Evolutionary conservation across 1,139 yeast species (phyloP), one percentile per base, ranked within the genome.

Genomic region (Suhomyces kunorum): DNA sequence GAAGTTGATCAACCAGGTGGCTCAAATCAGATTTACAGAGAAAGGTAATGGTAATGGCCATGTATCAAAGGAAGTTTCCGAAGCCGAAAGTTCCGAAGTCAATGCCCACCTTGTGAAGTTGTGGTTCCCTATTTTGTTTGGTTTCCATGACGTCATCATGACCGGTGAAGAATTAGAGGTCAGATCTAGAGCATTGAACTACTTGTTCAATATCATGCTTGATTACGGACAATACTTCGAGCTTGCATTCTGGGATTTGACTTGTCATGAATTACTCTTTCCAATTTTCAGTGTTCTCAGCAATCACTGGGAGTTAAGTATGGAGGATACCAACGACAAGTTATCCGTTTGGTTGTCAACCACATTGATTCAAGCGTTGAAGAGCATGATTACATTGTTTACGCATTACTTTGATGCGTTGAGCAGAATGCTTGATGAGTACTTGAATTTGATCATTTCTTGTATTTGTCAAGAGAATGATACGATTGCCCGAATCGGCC

Each of bases 401-500:
- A 78, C 90, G 1, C 86, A 83, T 48, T 90, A 86, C 62, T 92
- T 88, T 60, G 83, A 76, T 25, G 76, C 82, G 2, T 75, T 92
- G 55, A 82, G 82, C 49, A 72, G 78, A 31, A 79, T 86, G 78
- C 71, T 92, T 40, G 85, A 79, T 45, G 94, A 88, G 1, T 88
- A 85, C 58, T 70, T 94, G 63, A 81, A 80, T 28, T 71, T 94
- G 42, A 65, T 94, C 40, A 82, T 82, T 3, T 83, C 92, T 7
- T 94, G 98, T 64, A 87, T 92, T 38, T 88, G 96, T 55, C 98
- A 92, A 63, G 97, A 90, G 54, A 92, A 92, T 59, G 98, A 92
- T 55, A 89, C 98, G 0, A 90, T 94, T 53, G 95, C 98, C 0
- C 76, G 95, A 54, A 89, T 90, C 50, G 98, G 98, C 15, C 80